Base-by-base conservation (phyloP, 176 grass and related monocot species). In the Otatea glauca region DNA sequence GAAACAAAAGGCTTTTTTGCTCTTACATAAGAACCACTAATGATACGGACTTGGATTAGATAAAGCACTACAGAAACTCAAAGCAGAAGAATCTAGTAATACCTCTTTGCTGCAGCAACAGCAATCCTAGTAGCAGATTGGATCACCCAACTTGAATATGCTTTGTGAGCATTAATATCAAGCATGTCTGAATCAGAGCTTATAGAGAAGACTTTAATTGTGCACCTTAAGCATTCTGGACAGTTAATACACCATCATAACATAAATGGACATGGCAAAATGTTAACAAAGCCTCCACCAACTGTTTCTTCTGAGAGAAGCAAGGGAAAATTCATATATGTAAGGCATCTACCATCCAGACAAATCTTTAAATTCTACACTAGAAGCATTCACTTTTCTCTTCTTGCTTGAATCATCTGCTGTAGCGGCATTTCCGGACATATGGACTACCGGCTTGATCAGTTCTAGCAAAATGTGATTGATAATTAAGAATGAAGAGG, bases 351-450 rank as follows among this genome's bases (percentile, higher is more conserved):
- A 98, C 95, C 95, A 98, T 61, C 87, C 91, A 76, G 91, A 93
- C 72, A 98, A 98, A 81, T 98, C 88, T 75, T 95, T 98, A 61
- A 89, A 98, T 65, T 89, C 89, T 76, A 89, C 88, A 68, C 70
- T 84, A 80, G 90, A 85, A 68, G 85, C 82, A 44, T 71, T 72
- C 4, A 60, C 83, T 95, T 93, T 98, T 60, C 91, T 98, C 88
- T 95, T 98, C 88, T 98, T 98, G 68, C 76, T 92, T 1, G 91
- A 90, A 23, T 93, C 88, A 55, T 90, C 89, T 71, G 78, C 50
- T 10, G 67, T 35, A 1, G 70, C 41, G 23, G 32, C 86, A 78
- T 89, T 87, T 88, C 74, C n/a, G n/a, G n/a, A n/a, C n/a, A n/a
- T n/a, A n/a, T n/a, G n/a, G n/a, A n/a, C n/a, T n/a, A n/a, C n/a